phyloP scores from a whole-genome alignment of 257 asterid species.

The Nicotiana noctiflora region DNA sequence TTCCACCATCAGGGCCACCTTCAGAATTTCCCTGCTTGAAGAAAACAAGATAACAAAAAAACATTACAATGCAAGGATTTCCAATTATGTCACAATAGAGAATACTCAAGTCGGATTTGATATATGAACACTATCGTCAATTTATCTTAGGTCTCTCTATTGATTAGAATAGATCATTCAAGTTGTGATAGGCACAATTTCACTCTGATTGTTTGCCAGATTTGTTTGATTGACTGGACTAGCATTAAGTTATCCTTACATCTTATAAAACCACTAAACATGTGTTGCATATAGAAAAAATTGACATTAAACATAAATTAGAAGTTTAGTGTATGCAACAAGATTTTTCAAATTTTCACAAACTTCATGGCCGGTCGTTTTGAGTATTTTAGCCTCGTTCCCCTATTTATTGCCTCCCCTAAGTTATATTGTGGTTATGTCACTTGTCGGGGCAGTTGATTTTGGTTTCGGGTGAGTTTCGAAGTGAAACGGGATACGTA shows the following conservation, averaged over 20 bases:
- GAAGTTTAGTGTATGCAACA: not conserved
- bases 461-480: too few species aligned
- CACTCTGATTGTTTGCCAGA: slow-evolving; percentile 2
- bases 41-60: slow-evolving; percentile 12
- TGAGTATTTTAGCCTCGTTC: too few species aligned
- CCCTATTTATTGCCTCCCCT: too few species aligned
- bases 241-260: not conserved
- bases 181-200: not conserved
- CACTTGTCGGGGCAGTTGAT: too few species aligned
- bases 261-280: not conserved
- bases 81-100: not conserved
- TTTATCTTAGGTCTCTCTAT: not conserved
- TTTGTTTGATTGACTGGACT: not conserved
- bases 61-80: not conserved
- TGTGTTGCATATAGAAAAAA: not conserved
- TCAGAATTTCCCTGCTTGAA: slow-evolving; percentile 54
- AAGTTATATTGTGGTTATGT: too few species aligned
- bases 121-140: not conserved
- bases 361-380: not conserved
- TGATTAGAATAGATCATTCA: not conserved
- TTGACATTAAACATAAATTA: not conserved
- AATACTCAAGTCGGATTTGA: not conserved
- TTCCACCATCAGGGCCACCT: slow-evolving; percentile 73
- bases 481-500: too few species aligned
- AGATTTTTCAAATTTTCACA: not conserved